Conservation (phyloP, 106 monocot species). For the Dioscorea zingiberensis region DNA sequence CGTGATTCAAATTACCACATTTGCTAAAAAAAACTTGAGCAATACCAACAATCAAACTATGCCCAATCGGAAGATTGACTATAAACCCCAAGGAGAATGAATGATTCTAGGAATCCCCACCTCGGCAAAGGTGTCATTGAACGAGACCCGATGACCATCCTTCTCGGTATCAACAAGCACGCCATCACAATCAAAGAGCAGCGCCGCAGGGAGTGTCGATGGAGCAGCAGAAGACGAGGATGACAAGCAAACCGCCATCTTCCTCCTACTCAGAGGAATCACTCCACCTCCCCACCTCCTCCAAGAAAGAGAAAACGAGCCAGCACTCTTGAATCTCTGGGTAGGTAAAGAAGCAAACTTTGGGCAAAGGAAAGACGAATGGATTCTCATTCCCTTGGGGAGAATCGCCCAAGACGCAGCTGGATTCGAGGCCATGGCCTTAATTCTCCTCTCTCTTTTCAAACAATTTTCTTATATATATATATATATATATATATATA, state of each 20-base stretch:
- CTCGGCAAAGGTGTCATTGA: conserved; percentile 93
- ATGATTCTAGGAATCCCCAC: conserved; percentile 18
- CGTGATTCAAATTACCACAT: no score
- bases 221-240: conserved; percentile 16
- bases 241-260: conserved; percentile 11
- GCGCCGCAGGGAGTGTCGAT: conserved; percentile 45
- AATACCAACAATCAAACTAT: no score
- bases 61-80: no score
- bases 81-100: no score
- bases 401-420: background rate
- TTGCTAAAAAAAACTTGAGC: no score
- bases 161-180: conserved; percentile 99
- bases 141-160: conserved; percentile 91
- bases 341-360: background rate
- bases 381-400: background rate
- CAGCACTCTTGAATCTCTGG: background rate
- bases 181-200: conserved; percentile 95
- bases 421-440: background rate
- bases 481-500: background rate
- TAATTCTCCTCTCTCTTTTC: background rate
- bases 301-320: background rate
- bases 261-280: background rate
- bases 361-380: background rate
- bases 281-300: background rate
- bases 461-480: background rate